phyloP scores from a whole-genome alignment of 2,329 filamentous ascomycete genomes.

The Aureobasidium sp. region DNA sequence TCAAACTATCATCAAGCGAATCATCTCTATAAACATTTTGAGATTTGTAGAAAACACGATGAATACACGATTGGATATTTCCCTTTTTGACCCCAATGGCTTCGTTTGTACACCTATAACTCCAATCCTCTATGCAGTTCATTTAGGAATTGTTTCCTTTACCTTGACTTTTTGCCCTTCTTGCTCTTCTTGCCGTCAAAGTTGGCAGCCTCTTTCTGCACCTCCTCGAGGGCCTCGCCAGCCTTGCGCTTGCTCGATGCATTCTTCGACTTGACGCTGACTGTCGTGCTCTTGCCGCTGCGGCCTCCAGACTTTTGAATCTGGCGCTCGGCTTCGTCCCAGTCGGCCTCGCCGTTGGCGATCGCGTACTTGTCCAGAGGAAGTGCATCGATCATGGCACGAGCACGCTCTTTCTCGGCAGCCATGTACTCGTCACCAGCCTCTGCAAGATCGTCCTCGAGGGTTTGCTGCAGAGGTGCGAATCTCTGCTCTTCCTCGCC shows the following conservation, averaged over 20 bases:
- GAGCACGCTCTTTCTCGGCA: slow-evolving; percentile 70
- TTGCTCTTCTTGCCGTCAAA: slow-evolving; percentile 24
- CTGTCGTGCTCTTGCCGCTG: slow-evolving; percentile 48
- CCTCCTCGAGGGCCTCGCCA: slow-evolving; percentile 31
- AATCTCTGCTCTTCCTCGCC: slow-evolving; percentile 48
- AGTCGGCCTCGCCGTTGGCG: slow-evolving; percentile 43
- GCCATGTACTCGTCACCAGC: slow-evolving; percentile 69
- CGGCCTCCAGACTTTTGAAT: slow-evolving; percentile 47
- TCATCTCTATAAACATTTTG: neutral
- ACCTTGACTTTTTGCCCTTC: slow-evolving; percentile 26
- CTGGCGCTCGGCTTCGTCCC: slow-evolving; percentile 65
- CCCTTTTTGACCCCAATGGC: neutral
- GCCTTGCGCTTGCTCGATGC: slow-evolving; percentile 31
- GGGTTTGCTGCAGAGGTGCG: slow-evolving; percentile 59
- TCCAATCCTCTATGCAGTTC: slow-evolving; percentile 7
- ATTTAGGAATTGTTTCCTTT: neutral
- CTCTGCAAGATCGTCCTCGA: slow-evolving; percentile 79
- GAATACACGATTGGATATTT: slow-evolving; percentile 6
- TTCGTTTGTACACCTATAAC: slow-evolving; percentile 7
- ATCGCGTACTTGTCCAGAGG: slow-evolving; percentile 67
- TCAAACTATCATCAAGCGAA: neutral
- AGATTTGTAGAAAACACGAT: neutral
- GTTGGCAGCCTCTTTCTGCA: slow-evolving; percentile 29
- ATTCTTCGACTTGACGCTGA: slow-evolving; percentile 54
- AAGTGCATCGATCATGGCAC: slow-evolving; percentile 81